A percentile compares a stretch with the other conserved stretches of the same genome.
Conservation (phyloP, 352 stramenopile species). For the Phytophthora melonis region DNA sequence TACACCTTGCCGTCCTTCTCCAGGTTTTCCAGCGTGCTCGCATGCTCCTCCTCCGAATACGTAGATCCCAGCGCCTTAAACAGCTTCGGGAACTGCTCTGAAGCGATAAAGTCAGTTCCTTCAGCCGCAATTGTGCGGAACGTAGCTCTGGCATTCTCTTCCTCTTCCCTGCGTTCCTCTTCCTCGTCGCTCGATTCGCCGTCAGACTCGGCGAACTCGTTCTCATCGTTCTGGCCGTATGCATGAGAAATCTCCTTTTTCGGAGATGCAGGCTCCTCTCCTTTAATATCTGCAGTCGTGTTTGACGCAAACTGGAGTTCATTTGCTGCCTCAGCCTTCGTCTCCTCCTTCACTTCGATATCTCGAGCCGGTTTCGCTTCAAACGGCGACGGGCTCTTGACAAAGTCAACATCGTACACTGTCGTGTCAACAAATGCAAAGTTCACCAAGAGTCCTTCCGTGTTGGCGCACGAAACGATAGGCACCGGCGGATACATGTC, state of each 20-base stretch:
- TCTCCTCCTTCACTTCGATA: constrained; percentile 6
- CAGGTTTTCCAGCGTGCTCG: constrained; percentile 45
- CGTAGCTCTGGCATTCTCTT: constrained; percentile 50
- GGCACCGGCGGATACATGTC: constrained; percentile 54
- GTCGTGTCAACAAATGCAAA: constrained; percentile 78
- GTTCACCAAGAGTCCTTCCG: constrained; percentile 68
- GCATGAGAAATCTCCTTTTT: constrained; percentile 26
- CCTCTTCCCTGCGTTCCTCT: constrained; percentile 72
- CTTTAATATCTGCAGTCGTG: neutral
- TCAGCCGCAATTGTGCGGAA: constrained; percentile 53
- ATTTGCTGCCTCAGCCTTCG: neutral
- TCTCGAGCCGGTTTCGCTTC: constrained; percentile 22
- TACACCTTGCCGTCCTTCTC: constrained; percentile 60
- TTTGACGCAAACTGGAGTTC: neutral
- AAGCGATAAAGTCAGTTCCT: constrained; percentile 41
- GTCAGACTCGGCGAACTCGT: constrained; percentile 62
- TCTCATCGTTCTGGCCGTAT: constrained; percentile 75
- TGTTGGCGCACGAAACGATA: constrained; percentile 66
- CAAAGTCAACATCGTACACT: constrained; percentile 59
- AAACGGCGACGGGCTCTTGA: constrained; percentile 42
- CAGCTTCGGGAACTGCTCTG: constrained; percentile 57
- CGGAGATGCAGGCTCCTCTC: neutral
- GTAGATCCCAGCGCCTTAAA: constrained; percentile 68
- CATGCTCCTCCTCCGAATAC: constrained; percentile 69
- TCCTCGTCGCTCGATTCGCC: constrained; percentile 70